Conservation (phyloP, 352 stramenopile genomes). For the Phytophthora niederhauseri region DNA sequence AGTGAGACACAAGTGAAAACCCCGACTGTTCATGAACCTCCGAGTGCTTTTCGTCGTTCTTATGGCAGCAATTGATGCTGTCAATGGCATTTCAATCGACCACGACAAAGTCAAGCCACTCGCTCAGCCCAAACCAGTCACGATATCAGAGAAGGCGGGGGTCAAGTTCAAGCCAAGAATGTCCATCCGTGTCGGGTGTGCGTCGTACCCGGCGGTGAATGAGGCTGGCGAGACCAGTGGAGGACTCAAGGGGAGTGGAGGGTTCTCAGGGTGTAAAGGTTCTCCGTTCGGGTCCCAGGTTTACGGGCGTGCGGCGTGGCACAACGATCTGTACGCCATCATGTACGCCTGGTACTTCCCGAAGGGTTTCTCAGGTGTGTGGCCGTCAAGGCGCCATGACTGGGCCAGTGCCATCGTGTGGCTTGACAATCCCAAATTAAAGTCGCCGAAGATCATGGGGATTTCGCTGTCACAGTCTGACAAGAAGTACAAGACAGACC, state of each 20-base stretch:
- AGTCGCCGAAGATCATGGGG: not conserved
- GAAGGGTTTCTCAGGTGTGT: not conserved
- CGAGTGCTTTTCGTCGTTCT: no score
- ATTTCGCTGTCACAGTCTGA: not conserved
- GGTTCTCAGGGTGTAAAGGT: not conserved
- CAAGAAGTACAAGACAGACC: not conserved
- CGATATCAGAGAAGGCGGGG: no score
- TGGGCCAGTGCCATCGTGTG: slow-evolving; percentile 8
- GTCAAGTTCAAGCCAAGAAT: no score
- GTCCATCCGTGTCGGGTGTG: no score
- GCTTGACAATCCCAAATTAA: slow-evolving; percentile 5
- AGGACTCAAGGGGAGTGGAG: not conserved
- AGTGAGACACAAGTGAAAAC: no score
- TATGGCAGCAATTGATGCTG: no score
- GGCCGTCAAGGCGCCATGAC: not conserved
- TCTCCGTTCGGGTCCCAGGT: slow-evolving; percentile 1
- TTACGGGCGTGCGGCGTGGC: slow-evolving; percentile 5
- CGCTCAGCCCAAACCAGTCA: no score
- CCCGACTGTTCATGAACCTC: no score
- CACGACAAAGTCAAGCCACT: no score
- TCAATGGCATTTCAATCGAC: no score
- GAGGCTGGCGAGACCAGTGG: not conserved
- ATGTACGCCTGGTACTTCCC: not conserved
- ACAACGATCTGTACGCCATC: slow-evolving; percentile 2
- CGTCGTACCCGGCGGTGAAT: not conserved